Evolutionary conservation across 2,329 filamentous ascomycete genomes (phyloP).

Genomic region (Sarocladium kiliense): DNA sequence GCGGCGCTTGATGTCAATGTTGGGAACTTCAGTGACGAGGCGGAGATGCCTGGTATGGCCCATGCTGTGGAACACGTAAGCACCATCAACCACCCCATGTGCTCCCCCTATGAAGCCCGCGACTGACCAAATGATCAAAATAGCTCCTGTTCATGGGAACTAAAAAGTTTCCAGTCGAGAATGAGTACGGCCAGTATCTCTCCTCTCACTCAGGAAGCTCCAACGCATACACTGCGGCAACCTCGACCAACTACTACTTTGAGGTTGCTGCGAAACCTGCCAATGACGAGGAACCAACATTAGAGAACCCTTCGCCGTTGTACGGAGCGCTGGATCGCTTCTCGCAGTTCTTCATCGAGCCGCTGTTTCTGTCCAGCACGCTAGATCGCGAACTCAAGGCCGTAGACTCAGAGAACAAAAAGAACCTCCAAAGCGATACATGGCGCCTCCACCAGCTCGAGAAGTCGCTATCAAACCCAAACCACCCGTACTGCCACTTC

Average conservation of each 20-base stretch:
- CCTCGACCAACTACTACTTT: conserved; percentile 97
- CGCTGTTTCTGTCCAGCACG: conserved; percentile 78
- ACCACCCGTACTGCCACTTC: conserved; percentile 87
- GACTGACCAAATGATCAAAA: conserved; percentile 12
- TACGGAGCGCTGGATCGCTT: conserved; percentile 85
- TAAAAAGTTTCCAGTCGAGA: conserved; percentile 93
- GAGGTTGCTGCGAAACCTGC: conserved; percentile 80
- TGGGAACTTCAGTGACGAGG: conserved; percentile 87
- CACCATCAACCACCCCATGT: conserved; percentile 3
- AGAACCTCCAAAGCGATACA: conserved; percentile 86
- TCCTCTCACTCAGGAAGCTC: conserved; percentile 85
- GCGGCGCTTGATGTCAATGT: conserved; percentile 94
- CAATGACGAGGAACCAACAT: conserved; percentile 51
- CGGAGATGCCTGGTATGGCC: conserved; percentile 89
- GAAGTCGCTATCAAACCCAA: conserved; percentile 81
- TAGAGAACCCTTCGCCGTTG: conserved; percentile 54
- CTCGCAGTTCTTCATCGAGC: conserved; percentile 87
- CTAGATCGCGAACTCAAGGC: conserved; percentile 82
- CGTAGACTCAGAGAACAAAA: conserved; percentile 96
- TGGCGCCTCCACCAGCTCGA: conserved; percentile 86
- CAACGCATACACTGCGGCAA: conserved; percentile 90
- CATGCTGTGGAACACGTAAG: conserved; percentile 88
- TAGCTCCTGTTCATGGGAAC: conserved; percentile 95
- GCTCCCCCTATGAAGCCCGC: neutral
- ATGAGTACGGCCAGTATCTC: conserved; percentile 92